A percentile compares a stretch with the other conserved stretches of the same genome.
Evolutionary conservation across 352 stramenopile species (phyloP).

Genomic region (Phytophthora litchii): DNA sequence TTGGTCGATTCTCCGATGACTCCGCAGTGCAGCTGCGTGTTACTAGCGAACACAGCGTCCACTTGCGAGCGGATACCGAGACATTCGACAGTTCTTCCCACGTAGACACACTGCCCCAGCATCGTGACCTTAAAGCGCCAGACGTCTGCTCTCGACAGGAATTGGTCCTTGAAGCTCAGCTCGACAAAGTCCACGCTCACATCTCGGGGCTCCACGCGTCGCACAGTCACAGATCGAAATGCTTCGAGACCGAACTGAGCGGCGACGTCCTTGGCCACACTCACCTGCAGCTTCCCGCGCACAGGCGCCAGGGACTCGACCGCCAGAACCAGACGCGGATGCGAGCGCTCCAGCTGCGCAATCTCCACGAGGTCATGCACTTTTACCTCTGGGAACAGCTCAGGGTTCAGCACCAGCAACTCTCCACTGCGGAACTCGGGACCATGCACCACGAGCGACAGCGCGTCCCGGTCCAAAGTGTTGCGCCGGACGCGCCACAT

Average conservation of each 20-base stretch:
- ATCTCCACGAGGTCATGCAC: conserved; percentile 70
- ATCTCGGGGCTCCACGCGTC: conserved; percentile 60
- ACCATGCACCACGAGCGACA: conserved; percentile 76
- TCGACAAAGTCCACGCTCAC: conserved; percentile 87
- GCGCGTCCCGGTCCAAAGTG: conserved; percentile 43
- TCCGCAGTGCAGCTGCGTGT: conserved; percentile 82
- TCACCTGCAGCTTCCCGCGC: conserved; percentile 79
- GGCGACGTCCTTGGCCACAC: conserved; percentile 75
- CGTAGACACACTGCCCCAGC: conserved; percentile 76
- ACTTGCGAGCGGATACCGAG: conserved; percentile 90
- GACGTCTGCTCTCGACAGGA: conserved; percentile 89
- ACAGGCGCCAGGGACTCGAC: conserved; percentile 68
- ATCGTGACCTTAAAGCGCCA: conserved; percentile 89
- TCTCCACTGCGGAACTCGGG: conserved; percentile 71
- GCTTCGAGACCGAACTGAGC: conserved; percentile 75
- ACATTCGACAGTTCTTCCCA: conserved; percentile 69
- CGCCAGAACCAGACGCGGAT: conserved; percentile 69
- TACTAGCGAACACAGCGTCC: conserved; percentile 87
- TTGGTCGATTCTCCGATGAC: conserved; percentile 96
- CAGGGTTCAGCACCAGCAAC: conserved; percentile 78
- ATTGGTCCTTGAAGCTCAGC: conserved; percentile 91
- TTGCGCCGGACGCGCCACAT: conserved; percentile 44
- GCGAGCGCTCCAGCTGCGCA: conserved; percentile 54
- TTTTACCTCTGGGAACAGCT: conserved; percentile 68
- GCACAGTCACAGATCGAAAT: conserved; percentile 60